Conservation (phyloP, 495 filamentous ascomycete species). For the Astrothelium macrocarpum region DNA sequence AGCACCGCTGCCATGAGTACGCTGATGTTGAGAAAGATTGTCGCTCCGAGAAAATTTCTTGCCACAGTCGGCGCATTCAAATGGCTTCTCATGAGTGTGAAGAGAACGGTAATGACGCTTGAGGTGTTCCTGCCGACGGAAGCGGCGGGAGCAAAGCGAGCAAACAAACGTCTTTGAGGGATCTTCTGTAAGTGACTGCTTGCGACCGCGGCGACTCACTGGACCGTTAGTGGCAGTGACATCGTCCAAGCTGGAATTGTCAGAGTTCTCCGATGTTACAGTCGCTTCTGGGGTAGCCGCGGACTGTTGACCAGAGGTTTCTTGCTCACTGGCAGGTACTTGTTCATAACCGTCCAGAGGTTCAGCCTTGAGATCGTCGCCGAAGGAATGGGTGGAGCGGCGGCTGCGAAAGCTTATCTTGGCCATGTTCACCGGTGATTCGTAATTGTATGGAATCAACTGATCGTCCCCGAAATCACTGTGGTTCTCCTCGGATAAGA, state of each 20-base stretch:
- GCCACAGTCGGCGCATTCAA: slow-evolving; percentile 92
- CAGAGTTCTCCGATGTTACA: slow-evolving; percentile 29
- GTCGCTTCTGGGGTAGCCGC: slow-evolving; percentile 30
- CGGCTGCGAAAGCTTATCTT: not conserved
- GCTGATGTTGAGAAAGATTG: slow-evolving; percentile 91
- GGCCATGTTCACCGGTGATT: slow-evolving; percentile 2
- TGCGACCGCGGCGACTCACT: slow-evolving; percentile 87
- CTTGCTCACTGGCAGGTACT: slow-evolving; percentile 9
- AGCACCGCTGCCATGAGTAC: slow-evolving; percentile 84
- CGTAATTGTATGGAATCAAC: slow-evolving; percentile 33
- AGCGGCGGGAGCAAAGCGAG: slow-evolving; percentile 88
- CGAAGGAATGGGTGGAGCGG: not conserved
- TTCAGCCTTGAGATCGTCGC: not conserved
- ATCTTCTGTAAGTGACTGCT: slow-evolving; percentile 96
- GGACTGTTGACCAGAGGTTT: slow-evolving; percentile 32
- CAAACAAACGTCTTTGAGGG: slow-evolving; percentile 98
- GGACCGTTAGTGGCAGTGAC: slow-evolving; percentile 44
- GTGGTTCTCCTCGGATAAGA: slow-evolving; percentile 64
- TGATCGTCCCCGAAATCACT: slow-evolving; percentile 62
- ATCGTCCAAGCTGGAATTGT: slow-evolving; percentile 18
- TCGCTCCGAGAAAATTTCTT: slow-evolving; percentile 99
- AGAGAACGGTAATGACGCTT: slow-evolving; percentile 98
- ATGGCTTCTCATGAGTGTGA: slow-evolving; percentile 97
- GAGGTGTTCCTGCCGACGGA: slow-evolving; percentile 96
- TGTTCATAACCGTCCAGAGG: not conserved